Base-by-base conservation (phyloP, 169 alveolate species). In the Perkinsus marinus region DNA sequence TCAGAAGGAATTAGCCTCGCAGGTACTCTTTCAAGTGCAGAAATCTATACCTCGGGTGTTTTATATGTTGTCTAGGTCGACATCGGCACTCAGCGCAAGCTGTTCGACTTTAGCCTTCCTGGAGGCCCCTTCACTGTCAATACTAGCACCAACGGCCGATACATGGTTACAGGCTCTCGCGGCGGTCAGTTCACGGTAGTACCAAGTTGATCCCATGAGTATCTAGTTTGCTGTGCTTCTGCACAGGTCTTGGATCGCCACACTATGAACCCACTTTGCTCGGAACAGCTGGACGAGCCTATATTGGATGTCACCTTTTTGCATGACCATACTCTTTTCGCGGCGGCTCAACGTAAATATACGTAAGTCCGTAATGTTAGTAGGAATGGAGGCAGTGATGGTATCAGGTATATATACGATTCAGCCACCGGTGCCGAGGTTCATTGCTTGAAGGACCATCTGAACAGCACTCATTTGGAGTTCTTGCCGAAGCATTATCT, bases 271-370 rank as follows among this genome's bases (percentile, higher is more conserved):
- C 41, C 41, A 10, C 39, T 79, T 17, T 79, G 41, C 17, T 79
- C 39, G 89, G 30, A 36, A 90, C 91, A 92, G 93, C 68, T 92
- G 34, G 94, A 96, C 90, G 98, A 97, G 68, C 92, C 93, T 91
- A 92, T 96, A 38, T 93, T 96, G 89, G 97, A 95, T 92, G 97
- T 97, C 26, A 92, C 96, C 79, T 95, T 96, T 91, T 93, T 97
- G 17, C 98, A 97, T n/a, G 94, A 96, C 92, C 95, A 97, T 47
- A 93, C 95, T 34, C 93, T 97, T 94, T 96, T 96, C 92, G 98
- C 98, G 43, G 98, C 96, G 0, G 98, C 98, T 7, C 96, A 97
- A 93, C 95, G 95, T 91, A 96, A 95, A 91, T 95, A 43, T 68
- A 90, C 91, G 39, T 37, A 68, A 39, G 39, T 89, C 39, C 34